A percentile compares a stretch with the other conserved stretches of the same genome.
These are phyloP conservation scores for Suillus ampliporus DNA, from an alignment of 768 basidiomycete genomes.

Conservation along the genomic window DNA sequence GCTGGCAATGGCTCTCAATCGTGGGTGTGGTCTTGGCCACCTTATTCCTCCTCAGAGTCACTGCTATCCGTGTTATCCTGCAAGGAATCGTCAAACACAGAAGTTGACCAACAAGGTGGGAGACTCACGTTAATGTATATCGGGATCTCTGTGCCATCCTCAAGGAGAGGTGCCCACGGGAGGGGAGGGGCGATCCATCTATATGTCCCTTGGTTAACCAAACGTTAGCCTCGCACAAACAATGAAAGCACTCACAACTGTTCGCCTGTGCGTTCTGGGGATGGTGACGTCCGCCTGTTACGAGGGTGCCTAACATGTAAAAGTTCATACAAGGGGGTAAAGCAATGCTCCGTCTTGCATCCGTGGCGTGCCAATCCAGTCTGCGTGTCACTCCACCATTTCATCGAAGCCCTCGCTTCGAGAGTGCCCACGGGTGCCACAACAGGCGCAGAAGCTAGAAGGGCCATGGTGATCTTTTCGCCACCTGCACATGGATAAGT, in stretches of 20 bases:
- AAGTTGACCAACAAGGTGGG: not conserved
- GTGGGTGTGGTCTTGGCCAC: not conserved
- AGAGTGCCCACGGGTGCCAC: not conserved
- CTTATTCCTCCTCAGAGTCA: not conserved
- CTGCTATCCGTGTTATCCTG: not conserved
- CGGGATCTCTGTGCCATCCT: slow-evolving; percentile 4
- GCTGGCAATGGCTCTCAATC: not conserved
- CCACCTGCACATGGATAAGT: not conserved
- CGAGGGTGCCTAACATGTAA: slow-evolving; percentile 1
- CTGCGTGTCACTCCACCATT: slow-evolving; percentile 2
- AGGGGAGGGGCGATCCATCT: not conserved
- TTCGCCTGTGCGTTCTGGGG: slow-evolving; percentile 8
- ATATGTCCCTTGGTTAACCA: not conserved
- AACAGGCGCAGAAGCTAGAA: not conserved
- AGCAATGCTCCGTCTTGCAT: slow-evolving; percentile 4
- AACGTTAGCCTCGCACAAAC: not conserved
- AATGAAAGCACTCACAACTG: not conserved
- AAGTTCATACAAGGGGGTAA: slow-evolving; percentile 5
- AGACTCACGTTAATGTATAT: not conserved
- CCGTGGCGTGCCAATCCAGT: not conserved
- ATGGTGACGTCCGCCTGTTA: not conserved
- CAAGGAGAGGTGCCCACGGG: not conserved
- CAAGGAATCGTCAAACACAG: not conserved
- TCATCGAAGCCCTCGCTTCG: not conserved
- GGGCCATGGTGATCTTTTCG: slow-evolving; percentile 3